Conservation (phyloP, 2,329 filamentous ascomycete genomes). For the Botrytis hyacinthi region DNA sequence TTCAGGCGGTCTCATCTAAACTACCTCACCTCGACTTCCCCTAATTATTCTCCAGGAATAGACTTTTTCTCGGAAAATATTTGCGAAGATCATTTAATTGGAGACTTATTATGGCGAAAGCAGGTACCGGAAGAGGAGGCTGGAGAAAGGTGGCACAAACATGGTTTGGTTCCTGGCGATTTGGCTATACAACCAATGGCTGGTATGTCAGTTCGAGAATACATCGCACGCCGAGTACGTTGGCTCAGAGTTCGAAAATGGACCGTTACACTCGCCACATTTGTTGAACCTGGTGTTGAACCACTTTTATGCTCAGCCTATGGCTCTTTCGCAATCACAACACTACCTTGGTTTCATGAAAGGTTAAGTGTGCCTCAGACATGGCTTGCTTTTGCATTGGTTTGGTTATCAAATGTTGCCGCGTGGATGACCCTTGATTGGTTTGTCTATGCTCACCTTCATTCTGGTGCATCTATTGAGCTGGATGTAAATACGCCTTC, state of each 20-base stretch:
- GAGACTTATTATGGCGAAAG: slow-evolving; percentile 84
- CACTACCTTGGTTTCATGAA: slow-evolving; percentile 61
- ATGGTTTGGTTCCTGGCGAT: slow-evolving; percentile 81
- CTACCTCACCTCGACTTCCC: slow-evolving; percentile 55
- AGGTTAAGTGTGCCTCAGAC: slow-evolving; percentile 56
- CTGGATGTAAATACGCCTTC: slow-evolving; percentile 69
- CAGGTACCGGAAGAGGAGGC: slow-evolving; percentile 49
- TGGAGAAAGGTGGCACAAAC: slow-evolving; percentile 61
- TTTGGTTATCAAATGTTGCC: slow-evolving; percentile 65
- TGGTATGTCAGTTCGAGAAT: slow-evolving; percentile 73
- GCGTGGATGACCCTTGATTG: slow-evolving; percentile 77
- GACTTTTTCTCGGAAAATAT: slow-evolving; percentile 96
- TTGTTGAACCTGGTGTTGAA: slow-evolving; percentile 92
- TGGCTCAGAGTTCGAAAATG: slow-evolving; percentile 95
- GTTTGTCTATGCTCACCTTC: slow-evolving; percentile 68
- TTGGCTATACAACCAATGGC: slow-evolving; percentile 87
- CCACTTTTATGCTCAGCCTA: slow-evolving; percentile 80
- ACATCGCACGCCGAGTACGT: slow-evolving; percentile 75
- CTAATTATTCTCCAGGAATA: slow-evolving; percentile 61
- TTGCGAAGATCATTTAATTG: slow-evolving; percentile 95
- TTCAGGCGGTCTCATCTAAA: slow-evolving; percentile 91
- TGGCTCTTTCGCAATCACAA: slow-evolving; percentile 75
- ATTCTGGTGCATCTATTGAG: slow-evolving; percentile 69
- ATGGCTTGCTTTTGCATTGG: slow-evolving; percentile 62
- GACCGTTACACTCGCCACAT: slow-evolving; percentile 82